Evolutionary conservation across 2,329 filamentous ascomycete species (phyloP), one percentile per base, ranked within the genome.

Genomic region (Seiridium cupressi): DNA sequence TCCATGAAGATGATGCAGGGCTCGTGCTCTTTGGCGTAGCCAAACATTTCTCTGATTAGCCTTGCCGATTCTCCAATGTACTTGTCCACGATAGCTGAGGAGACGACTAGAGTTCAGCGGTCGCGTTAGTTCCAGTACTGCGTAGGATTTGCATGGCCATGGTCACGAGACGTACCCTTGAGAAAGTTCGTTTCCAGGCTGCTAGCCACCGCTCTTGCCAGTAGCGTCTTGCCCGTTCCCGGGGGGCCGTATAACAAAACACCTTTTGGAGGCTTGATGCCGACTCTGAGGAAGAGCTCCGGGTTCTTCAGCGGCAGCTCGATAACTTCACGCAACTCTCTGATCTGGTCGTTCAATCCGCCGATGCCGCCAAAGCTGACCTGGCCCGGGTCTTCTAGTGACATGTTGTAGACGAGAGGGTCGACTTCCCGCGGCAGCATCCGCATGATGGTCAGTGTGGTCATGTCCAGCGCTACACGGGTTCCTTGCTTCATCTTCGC

Each of bases 1-100:
- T 99, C 96, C 95, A 99, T 99, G 85, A 99, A 99, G 79, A 99
- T 99, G 77, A 99, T 99, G 77, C 95, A 99, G 44, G 95, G 95
- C 77, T 99, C 95, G 76, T 99, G 95, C 76, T 99, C 96, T 79
- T 97, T 98, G 70, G 96, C 95, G 73, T 99, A 99, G 61, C 95
- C 96, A 73, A 99, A 99, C 96, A 99, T 99, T 77, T 99, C 95
- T 75, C 95, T 89, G 72, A 99, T 99, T 66, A 99, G 83, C 66
- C 96, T 90, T 44, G 95, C 95, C 9, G 95, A 99, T 79, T 99
- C 95, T 76, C 95, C 95, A 65, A 99, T 99, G 74, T 99, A 99
- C 78, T 99, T 99, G 83, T 99, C 96, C 64, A 99, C 95, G 72
- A 99, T 99, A 35, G 95, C 96, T 48, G 95, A 99, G 3, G 95